Base-by-base conservation (phyloP, 2,329 filamentous ascomycete species). In the Pestalotiopsis sp. region DNA sequence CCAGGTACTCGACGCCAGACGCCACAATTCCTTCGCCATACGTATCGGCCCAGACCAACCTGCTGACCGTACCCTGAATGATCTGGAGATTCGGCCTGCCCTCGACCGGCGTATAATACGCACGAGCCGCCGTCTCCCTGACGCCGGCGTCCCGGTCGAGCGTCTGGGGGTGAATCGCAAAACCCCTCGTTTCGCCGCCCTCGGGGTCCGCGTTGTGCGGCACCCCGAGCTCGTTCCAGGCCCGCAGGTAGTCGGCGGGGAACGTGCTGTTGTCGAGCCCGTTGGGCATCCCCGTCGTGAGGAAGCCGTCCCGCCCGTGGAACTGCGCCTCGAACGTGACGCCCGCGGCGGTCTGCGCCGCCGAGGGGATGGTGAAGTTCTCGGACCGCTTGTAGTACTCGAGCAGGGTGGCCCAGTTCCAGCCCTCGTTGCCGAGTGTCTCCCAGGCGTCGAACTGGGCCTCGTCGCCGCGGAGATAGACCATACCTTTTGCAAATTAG, bases 331-430 rank as follows among this genome's bases (percentile, higher is more conserved):
- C 72, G 62, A 78, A 83, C 6, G 75, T 77, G 4, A 78, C 80
- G 4, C 82, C 83, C 2, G 74, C 75, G 0, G 72, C 74, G 0
- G 69, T 68, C 69, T 84, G 81, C 45, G 75, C 78, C 0, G 70
- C 61, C 2, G 72, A 76, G 1, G 83, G 82, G 0, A 72, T 57
- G 1, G 77, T 76, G 45, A 82, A 81, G 3, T 71, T 72, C 71
- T 84, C 81, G 13, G 81, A 78, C 73, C 82, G 82, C 31, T 81
- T 83, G 72, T 84, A 83, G 70, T 87, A 87, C 0, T 80, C 82
- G 4, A 82, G 77, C n/a, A 89, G 74, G 4, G 76, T 73, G 0
- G 82, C 74, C 80, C 83, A 85, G 56, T 82, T 81, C 84, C 83
- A 85, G 13, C 82, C 83, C 1, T 76, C 67, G 67, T 84, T 84